A percentile compares a stretch with the other conserved stretches of the same genome.
Conservation (phyloP, 345 rosid genomes). For the Psidium friedrichsthalianum region DNA sequence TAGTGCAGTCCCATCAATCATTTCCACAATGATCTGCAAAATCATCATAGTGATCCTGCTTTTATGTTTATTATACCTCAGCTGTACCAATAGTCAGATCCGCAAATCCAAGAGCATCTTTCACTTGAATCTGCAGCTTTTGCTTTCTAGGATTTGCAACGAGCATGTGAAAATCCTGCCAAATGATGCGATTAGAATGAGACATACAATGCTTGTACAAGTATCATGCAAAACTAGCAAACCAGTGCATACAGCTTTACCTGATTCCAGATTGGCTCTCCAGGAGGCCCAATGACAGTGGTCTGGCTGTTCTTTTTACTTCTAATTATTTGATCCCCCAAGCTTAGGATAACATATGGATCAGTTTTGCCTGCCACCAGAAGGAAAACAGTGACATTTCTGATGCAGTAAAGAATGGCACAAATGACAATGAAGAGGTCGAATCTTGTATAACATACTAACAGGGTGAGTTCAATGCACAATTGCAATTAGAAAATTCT, state of each 20-base stretch:
- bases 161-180: slow-evolving; percentile 92
- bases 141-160: slow-evolving; percentile 86
- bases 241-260: slow-evolving; percentile 22
- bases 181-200: background rate
- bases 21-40: background rate
- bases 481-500: background rate
- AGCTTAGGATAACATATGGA: slow-evolving; percentile 78
- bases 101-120: slow-evolving; percentile 77
- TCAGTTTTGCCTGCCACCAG: slow-evolving; percentile 76
- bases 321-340: slow-evolving; percentile 80
- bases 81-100: slow-evolving; percentile 69
- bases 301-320: slow-evolving; percentile 99
- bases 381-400: background rate
- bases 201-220: background rate
- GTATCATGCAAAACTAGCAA: background rate
- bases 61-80: slow-evolving; percentile 43
- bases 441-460: background rate
- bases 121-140: slow-evolving; percentile 67
- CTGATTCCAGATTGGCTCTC: slow-evolving; percentile 99
- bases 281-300: slow-evolving; percentile 89
- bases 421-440: background rate
- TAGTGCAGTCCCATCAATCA: background rate
- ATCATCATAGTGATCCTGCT: background rate
- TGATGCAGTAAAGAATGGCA: background rate
- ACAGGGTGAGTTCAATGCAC: background rate